These are phyloP conservation scores for Russula lepida DNA, from an alignment of 768 basidiomycete genomes.

Conservation along the genomic window DNA sequence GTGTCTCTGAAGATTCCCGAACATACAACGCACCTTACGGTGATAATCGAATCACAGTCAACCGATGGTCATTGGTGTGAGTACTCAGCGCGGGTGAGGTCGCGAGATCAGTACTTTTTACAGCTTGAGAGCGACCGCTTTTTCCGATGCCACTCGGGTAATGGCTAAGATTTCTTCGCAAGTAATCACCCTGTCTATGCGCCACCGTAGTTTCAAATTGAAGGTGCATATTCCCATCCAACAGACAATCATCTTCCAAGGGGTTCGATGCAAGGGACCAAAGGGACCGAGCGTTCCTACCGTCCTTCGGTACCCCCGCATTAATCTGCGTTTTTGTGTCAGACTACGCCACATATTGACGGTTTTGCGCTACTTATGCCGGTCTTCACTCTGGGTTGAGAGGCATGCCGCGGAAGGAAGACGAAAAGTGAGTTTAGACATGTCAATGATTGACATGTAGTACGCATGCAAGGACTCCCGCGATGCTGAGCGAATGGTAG, in stretches of 20 bases:
- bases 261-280: not conserved
- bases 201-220: not conserved
- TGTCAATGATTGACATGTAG: not conserved
- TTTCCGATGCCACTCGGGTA: not conserved
- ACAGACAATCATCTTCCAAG: not conserved
- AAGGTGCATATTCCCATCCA: not conserved
- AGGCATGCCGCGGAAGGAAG: not conserved
- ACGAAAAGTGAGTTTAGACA: not conserved
- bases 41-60: not conserved
- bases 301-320: not conserved
- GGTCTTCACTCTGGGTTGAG: not conserved
- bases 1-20: not conserved
- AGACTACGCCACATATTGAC: slow-evolving; percentile 14
- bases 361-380: slow-evolving; percentile 4
- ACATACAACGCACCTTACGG: not conserved
- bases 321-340: not conserved
- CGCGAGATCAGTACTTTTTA: not conserved
- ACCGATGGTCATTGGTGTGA: not conserved
- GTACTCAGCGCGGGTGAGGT: not conserved
- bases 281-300: not conserved
- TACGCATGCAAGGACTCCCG: not conserved
- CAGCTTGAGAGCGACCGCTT: not conserved
- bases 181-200: not conserved
- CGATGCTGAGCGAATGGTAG: not conserved
- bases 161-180: not conserved